phyloP scores from a whole-genome alignment of 176 grass and related monocot species.

The Bonia amplexicaulis region DNA sequence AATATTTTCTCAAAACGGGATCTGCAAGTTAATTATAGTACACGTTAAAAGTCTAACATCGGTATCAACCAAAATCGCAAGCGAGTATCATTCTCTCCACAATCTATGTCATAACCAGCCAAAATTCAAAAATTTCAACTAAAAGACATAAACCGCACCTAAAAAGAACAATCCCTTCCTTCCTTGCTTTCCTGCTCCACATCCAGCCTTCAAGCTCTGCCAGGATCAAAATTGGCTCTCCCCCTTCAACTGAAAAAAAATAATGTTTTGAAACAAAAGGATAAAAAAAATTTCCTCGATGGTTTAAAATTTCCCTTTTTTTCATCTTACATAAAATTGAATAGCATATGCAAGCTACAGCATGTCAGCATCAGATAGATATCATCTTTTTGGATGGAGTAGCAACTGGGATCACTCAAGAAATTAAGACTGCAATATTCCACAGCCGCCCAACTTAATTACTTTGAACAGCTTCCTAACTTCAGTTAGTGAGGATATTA shows the following conservation, averaged over 20 bases:
- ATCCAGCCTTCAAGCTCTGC: not conserved
- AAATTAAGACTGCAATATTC: not conserved
- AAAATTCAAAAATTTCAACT: too few relatives aligned
- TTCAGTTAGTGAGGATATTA: constrained; percentile 1
- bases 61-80: too few relatives aligned
- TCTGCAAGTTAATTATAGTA: too few relatives aligned
- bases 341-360: not conserved
- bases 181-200: not conserved
- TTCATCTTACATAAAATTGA: not conserved
- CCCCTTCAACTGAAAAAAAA: not conserved
- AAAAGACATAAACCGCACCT: too few relatives aligned
- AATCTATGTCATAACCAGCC: too few relatives aligned
- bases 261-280: not conserved
- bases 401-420: not conserved
- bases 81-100: too few relatives aligned
- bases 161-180: too few relatives aligned
- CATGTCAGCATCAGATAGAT: not conserved
- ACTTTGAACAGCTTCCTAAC: not conserved
- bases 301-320: not conserved
- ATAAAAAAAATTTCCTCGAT: not conserved
- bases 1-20: too few relatives aligned
- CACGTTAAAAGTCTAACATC: too few relatives aligned
- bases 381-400: not conserved
- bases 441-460: not conserved
- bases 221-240: not conserved